Percentiles rank a stretch among this genome's conserved stretches.
These are phyloP conservation scores for Linnemannia exigua DNA, from an alignment of 192 early-diverging fungal species.

Conservation along the genomic window DNA sequence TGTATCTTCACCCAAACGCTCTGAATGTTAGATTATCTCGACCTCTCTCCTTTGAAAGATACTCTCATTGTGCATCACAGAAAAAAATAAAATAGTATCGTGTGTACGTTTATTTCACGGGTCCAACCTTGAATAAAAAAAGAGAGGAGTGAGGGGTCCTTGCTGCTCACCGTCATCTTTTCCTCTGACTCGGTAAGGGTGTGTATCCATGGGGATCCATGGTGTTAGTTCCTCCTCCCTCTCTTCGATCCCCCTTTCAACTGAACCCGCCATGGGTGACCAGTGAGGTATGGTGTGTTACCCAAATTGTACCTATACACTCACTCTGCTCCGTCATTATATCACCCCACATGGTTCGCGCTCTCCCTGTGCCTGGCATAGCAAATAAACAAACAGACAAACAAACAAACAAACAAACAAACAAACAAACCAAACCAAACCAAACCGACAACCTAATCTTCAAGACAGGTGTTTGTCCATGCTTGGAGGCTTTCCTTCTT, in stretches of 20 bases:
- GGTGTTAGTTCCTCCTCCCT: not conserved
- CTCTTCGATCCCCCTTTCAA: not conserved
- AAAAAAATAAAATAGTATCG: not conserved
- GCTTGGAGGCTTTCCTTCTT: not conserved
- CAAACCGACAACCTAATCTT: not conserved
- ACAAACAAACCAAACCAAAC: not conserved
- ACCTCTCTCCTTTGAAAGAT: not conserved
- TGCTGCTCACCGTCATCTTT: not conserved
- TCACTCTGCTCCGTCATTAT: not conserved
- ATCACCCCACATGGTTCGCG: not conserved
- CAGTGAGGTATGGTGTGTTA: not conserved
- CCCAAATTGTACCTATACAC: not conserved
- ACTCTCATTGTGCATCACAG: not conserved
- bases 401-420: not conserved
- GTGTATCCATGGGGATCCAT: not conserved
- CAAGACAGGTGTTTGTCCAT: not conserved
- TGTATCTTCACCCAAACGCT: constrained; percentile 1
- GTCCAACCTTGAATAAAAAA: not conserved
- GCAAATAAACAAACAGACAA: not conserved
- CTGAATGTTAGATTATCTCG: constrained; percentile 10
- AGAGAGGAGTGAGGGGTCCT: not conserved
- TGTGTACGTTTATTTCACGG: constrained; percentile 1
- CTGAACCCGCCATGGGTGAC: not conserved
- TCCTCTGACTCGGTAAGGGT: not conserved
- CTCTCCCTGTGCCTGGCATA: not conserved